Percentiles rank a stretch among this genome's conserved stretches.
These are phyloP conservation scores for Chlorella sorokiniana DNA, from an alignment of 139 green algal species.

Conservation along the genomic window DNA sequence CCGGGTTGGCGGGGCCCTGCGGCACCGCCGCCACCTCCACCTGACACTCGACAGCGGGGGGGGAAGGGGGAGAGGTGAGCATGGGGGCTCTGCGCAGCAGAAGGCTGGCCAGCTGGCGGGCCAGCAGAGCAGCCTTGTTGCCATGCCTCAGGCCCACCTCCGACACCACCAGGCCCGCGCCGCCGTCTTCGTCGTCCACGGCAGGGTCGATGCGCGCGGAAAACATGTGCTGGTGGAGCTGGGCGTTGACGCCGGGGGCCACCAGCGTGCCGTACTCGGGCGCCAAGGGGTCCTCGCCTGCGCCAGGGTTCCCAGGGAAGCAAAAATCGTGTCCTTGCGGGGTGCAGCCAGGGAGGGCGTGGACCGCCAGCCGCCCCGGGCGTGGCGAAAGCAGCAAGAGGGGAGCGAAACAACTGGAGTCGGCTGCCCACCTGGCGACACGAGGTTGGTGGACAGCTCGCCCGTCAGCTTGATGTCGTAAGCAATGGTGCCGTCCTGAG, in stretches of 20 bases:
- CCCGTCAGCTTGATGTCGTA: conserved; percentile 90
- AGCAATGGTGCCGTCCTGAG: conserved; percentile 73
- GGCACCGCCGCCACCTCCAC: conserved; percentile 16
- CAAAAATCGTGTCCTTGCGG: neutral
- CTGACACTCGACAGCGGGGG: neutral
- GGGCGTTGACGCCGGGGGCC: conserved; percentile 71
- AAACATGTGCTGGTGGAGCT: conserved; percentile 88
- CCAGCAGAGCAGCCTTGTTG: neutral
- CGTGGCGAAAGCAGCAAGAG: neutral
- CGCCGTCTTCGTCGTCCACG: conserved; percentile 73
- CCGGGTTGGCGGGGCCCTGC: neutral
- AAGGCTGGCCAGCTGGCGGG: neutral
- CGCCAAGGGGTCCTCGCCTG: conserved; percentile 28
- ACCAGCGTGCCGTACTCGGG: conserved; percentile 72
- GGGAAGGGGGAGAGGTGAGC: neutral
- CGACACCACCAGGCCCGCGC: conserved; percentile 54
- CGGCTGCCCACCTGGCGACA: conserved; percentile 1
- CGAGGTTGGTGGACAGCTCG: conserved; percentile 64
- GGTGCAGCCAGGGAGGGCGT: too few species aligned
- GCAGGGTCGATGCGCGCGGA: conserved; percentile 77
- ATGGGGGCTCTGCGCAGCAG: neutral
- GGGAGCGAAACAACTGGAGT: neutral
- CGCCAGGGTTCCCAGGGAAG: neutral
- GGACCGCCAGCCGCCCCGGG: too few species aligned
- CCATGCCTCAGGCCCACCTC: conserved; percentile 55